These are phyloP conservation scores for Teratosphaeria zuluensis DNA, from an alignment of 2,329 filamentous ascomycete genomes.

Conservation along the genomic window DNA sequence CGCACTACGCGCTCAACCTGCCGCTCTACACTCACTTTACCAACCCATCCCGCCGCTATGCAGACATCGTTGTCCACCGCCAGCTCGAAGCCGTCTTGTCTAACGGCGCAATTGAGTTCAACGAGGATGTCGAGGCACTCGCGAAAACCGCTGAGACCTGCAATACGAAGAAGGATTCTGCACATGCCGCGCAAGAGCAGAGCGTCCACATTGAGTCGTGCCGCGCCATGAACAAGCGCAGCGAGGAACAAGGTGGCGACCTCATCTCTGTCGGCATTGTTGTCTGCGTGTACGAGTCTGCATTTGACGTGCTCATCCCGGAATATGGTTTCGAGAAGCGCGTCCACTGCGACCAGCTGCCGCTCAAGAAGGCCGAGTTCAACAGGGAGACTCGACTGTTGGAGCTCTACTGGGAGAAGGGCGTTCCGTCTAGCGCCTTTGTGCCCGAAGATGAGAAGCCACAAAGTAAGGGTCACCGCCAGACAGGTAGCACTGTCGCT, in stretches of 20 bases:
- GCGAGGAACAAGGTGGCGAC: conserved; percentile 77
- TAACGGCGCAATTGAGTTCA: conserved; percentile 71
- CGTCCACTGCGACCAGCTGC: conserved; percentile 95
- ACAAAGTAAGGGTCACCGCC: conserved; percentile 52
- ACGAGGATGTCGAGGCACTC: conserved; percentile 77
- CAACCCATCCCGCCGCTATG: conserved; percentile 86
- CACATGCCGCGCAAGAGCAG: conserved; percentile 94
- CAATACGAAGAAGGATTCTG: conserved; percentile 98
- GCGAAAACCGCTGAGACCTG: conserved; percentile 89
- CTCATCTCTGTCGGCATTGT: conserved; percentile 94
- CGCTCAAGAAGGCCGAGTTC: conserved; percentile 98
- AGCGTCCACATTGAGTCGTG: conserved; percentile 98
- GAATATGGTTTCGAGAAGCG: conserved; percentile 99
- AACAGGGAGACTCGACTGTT: conserved; percentile 90
- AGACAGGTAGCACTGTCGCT: conserved; percentile 54
- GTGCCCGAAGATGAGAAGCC: conserved; percentile 94
- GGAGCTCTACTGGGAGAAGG: conserved; percentile 99
- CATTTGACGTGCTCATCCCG: conserved; percentile 94
- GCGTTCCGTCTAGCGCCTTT: conserved; percentile 88
- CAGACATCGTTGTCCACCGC: conserved; percentile 89
- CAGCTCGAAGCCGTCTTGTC: conserved; percentile 84
- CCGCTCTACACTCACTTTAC: conserved; percentile 97
- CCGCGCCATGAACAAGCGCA: conserved; percentile 86
- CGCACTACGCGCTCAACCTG: conserved; percentile 86
- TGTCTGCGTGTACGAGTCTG: conserved; percentile 94